Percentiles rank a stretch among this genome's conserved stretches.
phyloP scores from a whole-genome alignment of 495 filamentous ascomycete genomes.

The Penicillium antarcticum region DNA sequence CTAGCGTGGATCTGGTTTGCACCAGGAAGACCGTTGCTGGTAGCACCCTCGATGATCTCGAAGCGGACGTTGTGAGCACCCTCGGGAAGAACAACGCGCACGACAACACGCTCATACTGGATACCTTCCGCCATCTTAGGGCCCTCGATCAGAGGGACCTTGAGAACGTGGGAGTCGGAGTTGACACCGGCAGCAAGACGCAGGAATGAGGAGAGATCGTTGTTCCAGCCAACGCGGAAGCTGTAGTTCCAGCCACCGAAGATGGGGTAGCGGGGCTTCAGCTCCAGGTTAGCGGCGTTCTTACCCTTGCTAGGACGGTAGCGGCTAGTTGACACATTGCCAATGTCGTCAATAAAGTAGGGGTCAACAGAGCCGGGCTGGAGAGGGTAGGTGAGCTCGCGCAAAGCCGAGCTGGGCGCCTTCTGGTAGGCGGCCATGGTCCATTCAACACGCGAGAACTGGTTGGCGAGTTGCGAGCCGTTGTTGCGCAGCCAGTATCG shows the following conservation, averaged over 20 bases:
- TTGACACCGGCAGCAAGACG: conserved; percentile 50
- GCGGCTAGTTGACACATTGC: conserved; percentile 90
- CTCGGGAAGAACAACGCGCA: conserved; percentile 85
- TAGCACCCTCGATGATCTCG: conserved; percentile 32
- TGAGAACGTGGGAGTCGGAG: conserved; percentile 72
- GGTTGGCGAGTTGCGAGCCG: conserved; percentile 74
- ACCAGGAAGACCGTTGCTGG: conserved; percentile 38
- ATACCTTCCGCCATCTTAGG: conserved; percentile 80
- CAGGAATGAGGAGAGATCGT: conserved; percentile 71
- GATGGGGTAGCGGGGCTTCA: conserved; percentile 87
- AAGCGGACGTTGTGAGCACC: conserved; percentile 75
- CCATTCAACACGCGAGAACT: conserved; percentile 88
- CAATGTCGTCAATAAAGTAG: conserved; percentile 96
- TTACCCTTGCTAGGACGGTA: conserved; percentile 69
- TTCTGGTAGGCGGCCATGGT: conserved; percentile 69
- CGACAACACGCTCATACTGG: conserved; percentile 75
- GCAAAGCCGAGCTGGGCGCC: conserved; percentile 70
- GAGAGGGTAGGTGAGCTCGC: conserved; percentile 77
- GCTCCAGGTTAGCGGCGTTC: conserved; percentile 78
- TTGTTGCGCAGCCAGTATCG: conserved; percentile 86
- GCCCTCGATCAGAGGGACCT: conserved; percentile 93
- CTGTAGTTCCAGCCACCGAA: conserved; percentile 98
- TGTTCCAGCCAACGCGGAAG: conserved; percentile 94
- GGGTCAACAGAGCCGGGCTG: conserved; percentile 72
- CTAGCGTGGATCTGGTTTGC: conserved; percentile 38